Evolutionary conservation across 257 asterid species (phyloP).

Genomic region (Solanum chiquidenum): DNA sequence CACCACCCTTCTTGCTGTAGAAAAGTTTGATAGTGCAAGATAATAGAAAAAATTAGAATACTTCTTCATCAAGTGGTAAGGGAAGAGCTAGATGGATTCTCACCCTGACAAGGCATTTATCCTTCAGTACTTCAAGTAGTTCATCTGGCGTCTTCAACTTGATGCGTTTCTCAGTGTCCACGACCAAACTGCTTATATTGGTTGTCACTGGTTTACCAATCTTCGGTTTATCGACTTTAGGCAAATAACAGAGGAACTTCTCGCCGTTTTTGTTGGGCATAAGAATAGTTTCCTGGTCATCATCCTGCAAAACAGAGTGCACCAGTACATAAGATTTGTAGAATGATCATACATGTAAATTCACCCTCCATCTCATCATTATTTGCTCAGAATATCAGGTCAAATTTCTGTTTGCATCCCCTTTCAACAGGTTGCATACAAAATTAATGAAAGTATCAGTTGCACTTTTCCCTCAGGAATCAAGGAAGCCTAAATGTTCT

Average conservation of each 20-base stretch:
- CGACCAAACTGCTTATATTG: conserved; percentile 77
- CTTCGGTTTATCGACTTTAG: conserved; percentile 77
- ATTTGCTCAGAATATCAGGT: background rate
- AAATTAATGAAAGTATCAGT: background rate
- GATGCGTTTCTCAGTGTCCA: conserved; percentile 71
- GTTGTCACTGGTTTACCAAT: conserved; percentile 54
- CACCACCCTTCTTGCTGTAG: conserved; percentile 99
- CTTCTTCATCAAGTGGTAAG: background rate
- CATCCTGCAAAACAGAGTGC: conserved; percentile 44
- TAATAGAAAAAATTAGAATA: background rate
- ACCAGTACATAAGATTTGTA: background rate
- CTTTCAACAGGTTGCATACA: background rate
- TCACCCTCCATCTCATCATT: background rate
- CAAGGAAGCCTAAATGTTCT: background rate
- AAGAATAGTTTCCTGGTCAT: conserved; percentile 65
- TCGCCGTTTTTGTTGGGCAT: conserved; percentile 78
- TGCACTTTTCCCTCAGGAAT: background rate
- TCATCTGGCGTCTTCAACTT: conserved; percentile 93
- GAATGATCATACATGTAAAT: background rate
- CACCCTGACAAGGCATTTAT: conserved; percentile 79
- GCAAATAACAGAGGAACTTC: conserved; percentile 78
- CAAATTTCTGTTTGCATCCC: background rate
- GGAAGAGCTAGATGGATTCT: background rate
- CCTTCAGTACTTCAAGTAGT: conserved; percentile 83
- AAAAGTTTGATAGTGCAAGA: conserved; percentile 14